These are phyloP conservation scores for Agastache rugosa DNA, from an alignment of 257 asterid genomes.

Conservation along the genomic window DNA sequence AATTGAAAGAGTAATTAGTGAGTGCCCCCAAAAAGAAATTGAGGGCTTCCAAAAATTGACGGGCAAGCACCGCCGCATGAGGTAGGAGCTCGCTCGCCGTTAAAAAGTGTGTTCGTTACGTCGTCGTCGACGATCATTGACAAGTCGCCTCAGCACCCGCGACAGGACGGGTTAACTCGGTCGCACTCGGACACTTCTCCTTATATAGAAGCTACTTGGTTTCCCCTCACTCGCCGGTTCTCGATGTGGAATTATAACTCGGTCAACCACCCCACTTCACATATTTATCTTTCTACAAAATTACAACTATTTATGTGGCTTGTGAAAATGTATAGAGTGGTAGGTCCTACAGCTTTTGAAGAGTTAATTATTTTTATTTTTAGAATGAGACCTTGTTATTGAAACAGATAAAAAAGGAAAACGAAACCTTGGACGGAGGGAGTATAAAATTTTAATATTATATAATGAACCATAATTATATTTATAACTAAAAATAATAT, in stretches of 20 bases:
- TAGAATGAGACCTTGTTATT: too few species aligned
- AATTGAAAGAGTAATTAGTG: not conserved
- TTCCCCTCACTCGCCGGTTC: not conserved
- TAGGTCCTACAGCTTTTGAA: too few species aligned
- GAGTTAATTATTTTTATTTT: too few species aligned
- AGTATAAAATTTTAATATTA: too few species aligned
- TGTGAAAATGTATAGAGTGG: too few species aligned
- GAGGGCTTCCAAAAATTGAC: conserved; percentile 90
- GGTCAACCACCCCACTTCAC: not conserved
- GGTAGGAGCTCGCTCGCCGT: conserved; percentile 69
- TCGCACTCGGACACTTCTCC: rapidly evolving
- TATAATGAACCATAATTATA: too few species aligned
- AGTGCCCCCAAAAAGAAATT: conserved; percentile 37
- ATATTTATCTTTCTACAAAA: not conserved
- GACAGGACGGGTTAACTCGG: conserved; percentile 54
- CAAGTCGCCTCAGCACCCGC: conserved; percentile 80
- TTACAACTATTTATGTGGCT: not conserved
- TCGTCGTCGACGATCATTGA: conserved; percentile 75
- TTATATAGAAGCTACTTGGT: not conserved
- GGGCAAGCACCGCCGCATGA: conserved; percentile 65
- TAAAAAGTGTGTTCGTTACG: conserved; percentile 53
- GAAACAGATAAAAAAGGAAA: too few species aligned
- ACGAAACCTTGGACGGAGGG: too few species aligned
- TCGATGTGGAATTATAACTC: conserved; percentile 32
- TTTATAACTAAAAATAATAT: too few species aligned